Percentiles rank a stretch among this genome's conserved stretches.
Evolutionary conservation across 176 grass and related monocot genomes (phyloP).

Genomic region (Hyparrhenia diplandra): DNA sequence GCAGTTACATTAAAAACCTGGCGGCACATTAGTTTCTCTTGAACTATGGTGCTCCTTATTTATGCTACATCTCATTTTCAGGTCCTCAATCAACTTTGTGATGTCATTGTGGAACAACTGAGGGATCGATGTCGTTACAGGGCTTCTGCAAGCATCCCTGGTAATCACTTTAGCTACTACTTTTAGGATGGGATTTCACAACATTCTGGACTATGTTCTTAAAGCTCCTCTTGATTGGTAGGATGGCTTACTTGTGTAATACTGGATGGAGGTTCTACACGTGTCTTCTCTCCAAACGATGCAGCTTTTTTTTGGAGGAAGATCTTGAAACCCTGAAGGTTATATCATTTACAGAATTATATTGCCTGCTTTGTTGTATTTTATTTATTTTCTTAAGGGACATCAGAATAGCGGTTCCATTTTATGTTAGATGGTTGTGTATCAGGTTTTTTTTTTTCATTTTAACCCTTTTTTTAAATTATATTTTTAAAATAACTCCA

Average conservation of each 20-base stretch:
- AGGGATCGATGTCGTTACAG: constrained; percentile 91
- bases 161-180: constrained; percentile 44
- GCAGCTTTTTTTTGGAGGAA: constrained; percentile 72
- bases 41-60: constrained; percentile 7
- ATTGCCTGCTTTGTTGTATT: constrained; percentile 2
- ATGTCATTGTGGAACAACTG: constrained; percentile 84
- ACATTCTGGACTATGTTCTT: constrained; percentile 11
- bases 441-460: neutral
- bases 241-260: constrained; percentile 96
- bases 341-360: constrained; percentile 32
- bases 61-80: constrained; percentile 34
- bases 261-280: constrained; percentile 93
- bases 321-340: constrained; percentile 99
- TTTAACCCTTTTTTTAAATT: neutral
- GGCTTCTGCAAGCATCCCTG: constrained; percentile 96
- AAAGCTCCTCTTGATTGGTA: constrained; percentile 31
- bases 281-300: constrained; percentile 70
- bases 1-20: constrained; percentile 7
- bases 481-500: neutral
- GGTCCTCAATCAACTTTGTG: constrained; percentile 88
- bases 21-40: neutral
- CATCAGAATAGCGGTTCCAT: neutral
- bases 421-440: neutral
- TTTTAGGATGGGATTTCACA: constrained; percentile 8
- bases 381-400: neutral